phyloP scores from a whole-genome alignment of 495 filamentous ascomycete species.

The Pyronema domesticum region DNA sequence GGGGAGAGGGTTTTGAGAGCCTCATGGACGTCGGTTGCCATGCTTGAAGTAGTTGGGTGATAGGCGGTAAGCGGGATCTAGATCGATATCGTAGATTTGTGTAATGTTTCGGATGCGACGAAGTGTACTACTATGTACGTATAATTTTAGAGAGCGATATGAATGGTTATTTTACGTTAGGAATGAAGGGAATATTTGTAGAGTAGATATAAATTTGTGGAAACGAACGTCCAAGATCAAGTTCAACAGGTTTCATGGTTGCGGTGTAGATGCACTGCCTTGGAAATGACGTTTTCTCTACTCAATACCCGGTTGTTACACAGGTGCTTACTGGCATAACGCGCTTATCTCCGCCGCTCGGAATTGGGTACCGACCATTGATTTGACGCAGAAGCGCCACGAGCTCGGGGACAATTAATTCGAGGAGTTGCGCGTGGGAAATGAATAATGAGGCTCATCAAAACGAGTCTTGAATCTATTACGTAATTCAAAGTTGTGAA shows the following conservation, averaged over 20 bases:
- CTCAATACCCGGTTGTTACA: background rate
- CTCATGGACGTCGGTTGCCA: constrained; percentile 39
- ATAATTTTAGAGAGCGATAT: background rate
- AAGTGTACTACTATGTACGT: background rate
- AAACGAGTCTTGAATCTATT: no score
- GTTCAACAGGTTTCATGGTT: background rate
- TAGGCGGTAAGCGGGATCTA: background rate
- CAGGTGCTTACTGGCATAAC: no score
- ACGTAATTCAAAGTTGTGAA: no score
- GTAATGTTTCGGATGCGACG: background rate
- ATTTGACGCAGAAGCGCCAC: no score
- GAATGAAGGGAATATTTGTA: background rate
- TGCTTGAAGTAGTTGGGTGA: background rate
- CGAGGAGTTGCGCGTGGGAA: no score
- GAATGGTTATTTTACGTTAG: background rate
- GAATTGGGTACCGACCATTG: no score
- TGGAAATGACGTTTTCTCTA: background rate
- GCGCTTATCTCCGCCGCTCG: no score
- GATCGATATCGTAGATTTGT: background rate
- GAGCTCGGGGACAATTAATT: no score
- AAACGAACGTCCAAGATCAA: background rate
- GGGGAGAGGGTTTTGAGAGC: constrained; percentile 60
- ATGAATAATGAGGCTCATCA: no score
- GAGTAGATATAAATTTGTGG: background rate
- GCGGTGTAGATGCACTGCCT: background rate